Conservation (phyloP, 495 filamentous ascomycete species). For the Penicillium ucsense region DNA sequence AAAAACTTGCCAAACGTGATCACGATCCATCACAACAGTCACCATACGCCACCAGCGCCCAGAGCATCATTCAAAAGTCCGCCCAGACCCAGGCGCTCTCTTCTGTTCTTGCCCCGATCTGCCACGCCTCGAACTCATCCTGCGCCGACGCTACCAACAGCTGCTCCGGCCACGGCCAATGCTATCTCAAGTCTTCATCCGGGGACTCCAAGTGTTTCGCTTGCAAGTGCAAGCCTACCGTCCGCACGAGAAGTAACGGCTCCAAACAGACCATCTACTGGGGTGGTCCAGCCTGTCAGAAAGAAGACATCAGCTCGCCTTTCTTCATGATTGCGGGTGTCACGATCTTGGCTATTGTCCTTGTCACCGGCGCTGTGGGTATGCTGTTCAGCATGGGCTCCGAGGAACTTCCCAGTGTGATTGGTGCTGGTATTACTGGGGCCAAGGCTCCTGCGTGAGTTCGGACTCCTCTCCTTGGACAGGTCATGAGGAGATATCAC, state of each 20-base stretch:
- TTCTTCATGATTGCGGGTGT: slow-evolving; percentile 79
- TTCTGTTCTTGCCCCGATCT: slow-evolving; percentile 34
- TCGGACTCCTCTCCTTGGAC: no score
- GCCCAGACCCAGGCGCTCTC: slow-evolving; percentile 4
- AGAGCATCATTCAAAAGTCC: slow-evolving; percentile 3
- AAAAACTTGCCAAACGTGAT: not conserved
- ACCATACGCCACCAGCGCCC: not conserved
- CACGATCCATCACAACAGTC: not conserved
- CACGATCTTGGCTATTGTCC: slow-evolving; percentile 50
- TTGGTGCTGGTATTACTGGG: slow-evolving; percentile 72
- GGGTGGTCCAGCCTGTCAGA: slow-evolving; percentile 83
- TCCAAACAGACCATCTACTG: slow-evolving; percentile 48
- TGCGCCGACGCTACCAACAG: slow-evolving; percentile 55
- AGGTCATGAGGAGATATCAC: no score
- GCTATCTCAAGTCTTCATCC: slow-evolving; percentile 48
- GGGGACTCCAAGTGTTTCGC: slow-evolving; percentile 53
- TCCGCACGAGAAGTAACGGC: slow-evolving; percentile 37
- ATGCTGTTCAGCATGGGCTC: slow-evolving; percentile 71
- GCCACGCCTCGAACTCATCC: slow-evolving; percentile 50
- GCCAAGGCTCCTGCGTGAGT: slow-evolving; percentile 34
- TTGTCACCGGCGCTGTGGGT: slow-evolving; percentile 57
- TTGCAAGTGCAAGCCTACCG: slow-evolving; percentile 57
- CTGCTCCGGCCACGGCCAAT: slow-evolving; percentile 69
- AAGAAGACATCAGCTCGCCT: slow-evolving; percentile 75
- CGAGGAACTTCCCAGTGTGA: slow-evolving; percentile 72